phyloP scores from a whole-genome alignment of 2,329 filamentous ascomycete species.

The Neocatenulostroma microsporum region DNA sequence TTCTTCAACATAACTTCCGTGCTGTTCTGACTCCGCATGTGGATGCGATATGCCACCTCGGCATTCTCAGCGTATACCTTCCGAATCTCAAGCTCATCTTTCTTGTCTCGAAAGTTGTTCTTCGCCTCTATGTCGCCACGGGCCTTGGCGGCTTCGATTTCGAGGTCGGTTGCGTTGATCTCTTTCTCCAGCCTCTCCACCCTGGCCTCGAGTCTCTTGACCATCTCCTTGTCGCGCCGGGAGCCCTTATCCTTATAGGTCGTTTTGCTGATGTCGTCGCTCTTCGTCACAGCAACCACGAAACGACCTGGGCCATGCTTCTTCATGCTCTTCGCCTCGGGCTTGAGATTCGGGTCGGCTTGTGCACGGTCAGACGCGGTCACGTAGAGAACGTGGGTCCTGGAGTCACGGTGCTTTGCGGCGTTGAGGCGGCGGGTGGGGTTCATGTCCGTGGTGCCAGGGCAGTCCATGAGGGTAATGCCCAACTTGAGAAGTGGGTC shows the following conservation, averaged over 20 bases:
- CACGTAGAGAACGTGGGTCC: conserved; percentile 12
- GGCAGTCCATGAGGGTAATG: conserved; percentile 16
- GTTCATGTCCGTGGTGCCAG: conserved; percentile 16
- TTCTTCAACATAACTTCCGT: not conserved
- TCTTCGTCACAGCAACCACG: conserved; percentile 8
- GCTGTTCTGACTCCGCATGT: conserved; percentile 6
- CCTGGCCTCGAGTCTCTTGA: not conserved
- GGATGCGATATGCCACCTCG: conserved; percentile 2
- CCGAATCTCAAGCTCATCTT: not conserved
- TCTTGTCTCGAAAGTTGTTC: too few relatives aligned
- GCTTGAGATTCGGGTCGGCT: conserved; percentile 10
- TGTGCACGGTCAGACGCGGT: conserved; percentile 10
- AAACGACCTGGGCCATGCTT: conserved; percentile 8
- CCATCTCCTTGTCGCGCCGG: not conserved
- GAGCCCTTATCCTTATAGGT: conserved; percentile 1
- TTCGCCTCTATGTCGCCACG: not conserved
- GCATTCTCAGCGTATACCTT: not conserved
- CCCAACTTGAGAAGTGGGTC: conserved; percentile 11
- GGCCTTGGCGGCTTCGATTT: not conserved
- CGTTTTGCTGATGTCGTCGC: conserved; percentile 10
- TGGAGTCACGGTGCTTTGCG: conserved; percentile 5
- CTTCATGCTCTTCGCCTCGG: conserved; percentile 4
- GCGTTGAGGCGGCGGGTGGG: conserved; percentile 11
- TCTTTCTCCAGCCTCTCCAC: not conserved
- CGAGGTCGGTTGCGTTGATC: not conserved